These are phyloP conservation scores for Mitragyna speciosa DNA, from an alignment of 257 asterid species.

Conservation along the genomic window DNA sequence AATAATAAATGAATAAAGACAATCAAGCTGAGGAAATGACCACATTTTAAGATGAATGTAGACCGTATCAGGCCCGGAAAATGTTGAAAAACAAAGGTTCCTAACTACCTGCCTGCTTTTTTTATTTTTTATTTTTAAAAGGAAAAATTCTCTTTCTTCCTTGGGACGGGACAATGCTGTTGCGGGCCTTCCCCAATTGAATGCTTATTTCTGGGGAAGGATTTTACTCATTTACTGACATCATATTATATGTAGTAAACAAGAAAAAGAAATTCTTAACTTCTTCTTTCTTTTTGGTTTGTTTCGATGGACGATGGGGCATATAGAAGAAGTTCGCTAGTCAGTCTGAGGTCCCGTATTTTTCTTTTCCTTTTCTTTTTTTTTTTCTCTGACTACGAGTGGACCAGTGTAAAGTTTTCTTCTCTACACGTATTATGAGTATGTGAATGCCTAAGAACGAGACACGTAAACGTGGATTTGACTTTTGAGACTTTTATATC, in stretches of 20 bases:
- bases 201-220: neutral
- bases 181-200: neutral
- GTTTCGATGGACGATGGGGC: neutral
- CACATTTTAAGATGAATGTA: slow-evolving; percentile 6
- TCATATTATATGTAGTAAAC: no score
- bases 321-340: neutral
- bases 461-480: neutral
- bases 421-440: neutral
- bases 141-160: neutral
- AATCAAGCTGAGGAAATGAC: slow-evolving; percentile 9
- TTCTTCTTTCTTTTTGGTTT: no score
- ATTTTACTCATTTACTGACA: no score
- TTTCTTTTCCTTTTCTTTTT: no score
- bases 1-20: neutral
- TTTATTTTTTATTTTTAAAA: neutral
- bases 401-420: neutral
- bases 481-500: neutral
- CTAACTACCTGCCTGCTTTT: neutral
- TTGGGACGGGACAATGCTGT: neutral
- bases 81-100: neutral
- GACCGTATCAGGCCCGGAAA: neutral
- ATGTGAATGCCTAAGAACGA: neutral
- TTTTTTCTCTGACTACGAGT: neutral
- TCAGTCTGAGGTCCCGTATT: neutral
- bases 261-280: neutral